Evolutionary conservation across 805 yeast species (phyloP), one percentile per base, ranked within the genome.

Genomic region (Scheffersomyces stipitis): DNA sequence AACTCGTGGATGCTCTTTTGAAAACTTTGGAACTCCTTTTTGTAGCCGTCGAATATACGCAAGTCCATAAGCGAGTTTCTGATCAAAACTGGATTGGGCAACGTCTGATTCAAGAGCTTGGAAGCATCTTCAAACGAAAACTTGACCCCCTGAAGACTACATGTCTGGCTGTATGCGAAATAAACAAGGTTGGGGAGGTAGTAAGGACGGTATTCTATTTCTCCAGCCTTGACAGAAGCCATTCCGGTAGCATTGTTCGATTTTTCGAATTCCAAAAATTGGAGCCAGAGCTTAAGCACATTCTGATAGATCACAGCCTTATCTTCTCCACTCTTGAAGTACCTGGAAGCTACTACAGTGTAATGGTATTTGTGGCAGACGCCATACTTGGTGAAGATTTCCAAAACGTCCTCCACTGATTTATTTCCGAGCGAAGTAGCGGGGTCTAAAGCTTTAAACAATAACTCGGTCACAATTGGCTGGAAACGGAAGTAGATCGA

Each of bases 311-410:
- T 46, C 16, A 37, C 32, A 9, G 33, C 41, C 5, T 36, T 34
- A 6, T 37, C 34, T 4, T 40, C 35, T 23, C 46, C 43, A 17
- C 38, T 34, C 23, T 42, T 45, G 32, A 62, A 35, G 26, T 43
- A 42, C 14, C 46, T 29, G 24, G 40, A 42, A 30, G 61, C 60
- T 12, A 48, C 38, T 31, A 36, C 38, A 8, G 51, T 42, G 42
- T 59, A 65, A 41, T 65, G 66, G 50, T 49, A 59, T 26, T 44
- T 38, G 45, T 68, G 65, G 20, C 64, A 66, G n/a, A 69, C 51
- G 9, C 52, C 44, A 45, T 64, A 41, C 26, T 51, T 41, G n/a
- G 49, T 41, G 38, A 61, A 52, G 30, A 60, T 30, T 28, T 63
- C 62, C 39, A 66, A 46, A 2, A 64, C 34, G 13, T 52, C 56